Evolutionary conservation across 805 yeast genomes (phyloP), one percentile per base, ranked within the genome.

Genomic region (Zygosaccharomyces siamensis): DNA sequence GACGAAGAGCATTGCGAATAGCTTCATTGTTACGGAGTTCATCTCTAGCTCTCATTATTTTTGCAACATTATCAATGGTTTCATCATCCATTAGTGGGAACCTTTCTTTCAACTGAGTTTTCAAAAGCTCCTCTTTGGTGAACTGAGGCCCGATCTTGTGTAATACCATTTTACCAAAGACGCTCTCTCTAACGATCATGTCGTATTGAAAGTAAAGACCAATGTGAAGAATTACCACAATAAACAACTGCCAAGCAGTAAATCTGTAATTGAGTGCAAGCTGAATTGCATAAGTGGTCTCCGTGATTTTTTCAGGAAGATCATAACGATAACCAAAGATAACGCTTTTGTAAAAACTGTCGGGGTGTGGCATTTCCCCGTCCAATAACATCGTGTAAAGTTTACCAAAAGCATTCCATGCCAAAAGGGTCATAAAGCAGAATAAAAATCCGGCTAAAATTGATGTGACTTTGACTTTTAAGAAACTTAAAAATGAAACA

Each of bases 161-260:
- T 46, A 74, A 62, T 14, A 85, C 69, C 61, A 84, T 72, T 59
- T 79, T 80, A 26, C 71, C 64, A 62, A 83, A 84, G 0, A 88
- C 89, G 42, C 81, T 80, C 62, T 86, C 95, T 47, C 81, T 70
- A 1, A 79, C 78, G 12, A 85, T 84, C 80, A 85, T 81, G 56
- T 84, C 89, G 60, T 83, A 85, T 52, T 77, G 81, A 20, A 81
- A 70, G 59, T 79, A 77, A 5, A 80, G 49, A 4, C 79, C 75
- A 14, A 78, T 52, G 48, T 72, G 74, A 23, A 75, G 63, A 3
- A 74, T 48, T 1, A 76, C 63, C 18, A 74, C 67, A 24, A 72
- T 59, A 1, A 73, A 8, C 3, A 81, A 64, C 49, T 74, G 74
- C 11, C 57, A 20, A 0, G 62, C 14, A 1, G 74, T 61, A 33